Evolutionary conservation across 2,329 filamentous ascomycete genomes (phyloP).

Genomic region (Tolypocladium amazonense): DNA sequence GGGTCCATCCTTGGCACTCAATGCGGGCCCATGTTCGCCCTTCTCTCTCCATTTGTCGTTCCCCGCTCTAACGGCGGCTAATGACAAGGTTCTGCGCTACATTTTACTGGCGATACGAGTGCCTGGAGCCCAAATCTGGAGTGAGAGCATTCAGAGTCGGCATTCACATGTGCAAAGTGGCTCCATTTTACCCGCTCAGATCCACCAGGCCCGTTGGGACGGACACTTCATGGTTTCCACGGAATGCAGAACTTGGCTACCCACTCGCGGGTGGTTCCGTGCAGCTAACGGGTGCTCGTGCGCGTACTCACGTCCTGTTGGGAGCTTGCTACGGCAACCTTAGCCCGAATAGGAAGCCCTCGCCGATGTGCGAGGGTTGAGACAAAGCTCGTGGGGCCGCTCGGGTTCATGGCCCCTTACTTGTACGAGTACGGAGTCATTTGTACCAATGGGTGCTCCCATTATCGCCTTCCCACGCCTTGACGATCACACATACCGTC

Average conservation of each 20-base stretch:
- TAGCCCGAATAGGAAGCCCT: background rate
- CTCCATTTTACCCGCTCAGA: background rate
- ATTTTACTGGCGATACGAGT: too few species aligned
- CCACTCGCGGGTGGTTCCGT: background rate
- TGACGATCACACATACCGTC: background rate
- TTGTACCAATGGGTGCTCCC: background rate
- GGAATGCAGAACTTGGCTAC: background rate
- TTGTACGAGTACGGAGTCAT: background rate
- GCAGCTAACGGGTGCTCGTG: background rate
- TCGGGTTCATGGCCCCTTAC: background rate
- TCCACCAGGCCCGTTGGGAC: background rate
- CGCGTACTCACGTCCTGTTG: background rate
- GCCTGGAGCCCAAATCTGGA: too few species aligned
- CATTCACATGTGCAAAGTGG: background rate
- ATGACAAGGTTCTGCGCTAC: too few species aligned
- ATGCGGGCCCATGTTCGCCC: background rate
- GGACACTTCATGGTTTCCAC: background rate
- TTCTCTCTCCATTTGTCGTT: background rate
- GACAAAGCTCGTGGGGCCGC: background rate
- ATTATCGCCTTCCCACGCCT: background rate
- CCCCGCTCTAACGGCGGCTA: background rate
- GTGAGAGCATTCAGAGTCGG: background rate
- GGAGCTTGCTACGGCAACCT: background rate
- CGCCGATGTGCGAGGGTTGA: background rate
- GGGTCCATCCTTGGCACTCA: background rate